Conservation (phyloP, 179 eudicot genomes). For the Silene vulgaris region DNA sequence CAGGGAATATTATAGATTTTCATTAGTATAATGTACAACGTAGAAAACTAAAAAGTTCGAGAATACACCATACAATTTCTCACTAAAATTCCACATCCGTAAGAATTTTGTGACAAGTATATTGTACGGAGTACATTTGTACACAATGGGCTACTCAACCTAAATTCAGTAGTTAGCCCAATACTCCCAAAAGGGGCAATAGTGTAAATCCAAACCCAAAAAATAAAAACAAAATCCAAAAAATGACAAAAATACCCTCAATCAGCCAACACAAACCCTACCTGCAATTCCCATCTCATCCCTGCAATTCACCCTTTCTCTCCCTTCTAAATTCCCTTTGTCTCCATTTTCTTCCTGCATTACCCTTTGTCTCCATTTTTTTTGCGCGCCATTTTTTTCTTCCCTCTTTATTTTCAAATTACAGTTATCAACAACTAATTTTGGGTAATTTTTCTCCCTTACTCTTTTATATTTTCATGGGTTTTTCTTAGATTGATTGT, state of each 20-base stretch:
- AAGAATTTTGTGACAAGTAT: too few species aligned
- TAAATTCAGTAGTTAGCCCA: too few species aligned
- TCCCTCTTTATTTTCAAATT: background rate
- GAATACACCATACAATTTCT: too few species aligned
- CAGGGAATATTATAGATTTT: too few species aligned
- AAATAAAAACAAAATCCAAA: background rate
- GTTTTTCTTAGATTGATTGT: background rate
- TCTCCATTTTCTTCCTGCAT: slow-evolving; percentile 22
- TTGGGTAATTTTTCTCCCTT: background rate
- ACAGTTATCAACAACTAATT: background rate
- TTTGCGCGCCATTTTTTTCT: slow-evolving; percentile 19
- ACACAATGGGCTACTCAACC: too few species aligned
- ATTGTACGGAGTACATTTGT: too few species aligned
- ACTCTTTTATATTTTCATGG: background rate
- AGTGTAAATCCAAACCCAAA: slow-evolving; percentile 25
- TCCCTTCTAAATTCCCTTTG: slow-evolving; percentile 18
- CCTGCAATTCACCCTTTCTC: slow-evolving; percentile 21
- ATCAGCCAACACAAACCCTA: slow-evolving; percentile 26
- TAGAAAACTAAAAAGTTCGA: too few species aligned
- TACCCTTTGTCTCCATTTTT: slow-evolving; percentile 20
- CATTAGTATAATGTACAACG: too few species aligned
- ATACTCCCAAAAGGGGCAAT: slow-evolving; percentile 24
- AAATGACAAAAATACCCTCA: slow-evolving; percentile 30
- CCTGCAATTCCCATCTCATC: slow-evolving; percentile 44
- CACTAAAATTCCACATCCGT: too few species aligned